Conservation (phyloP, 805 yeast species). For the Yamadazyma scolyti region DNA sequence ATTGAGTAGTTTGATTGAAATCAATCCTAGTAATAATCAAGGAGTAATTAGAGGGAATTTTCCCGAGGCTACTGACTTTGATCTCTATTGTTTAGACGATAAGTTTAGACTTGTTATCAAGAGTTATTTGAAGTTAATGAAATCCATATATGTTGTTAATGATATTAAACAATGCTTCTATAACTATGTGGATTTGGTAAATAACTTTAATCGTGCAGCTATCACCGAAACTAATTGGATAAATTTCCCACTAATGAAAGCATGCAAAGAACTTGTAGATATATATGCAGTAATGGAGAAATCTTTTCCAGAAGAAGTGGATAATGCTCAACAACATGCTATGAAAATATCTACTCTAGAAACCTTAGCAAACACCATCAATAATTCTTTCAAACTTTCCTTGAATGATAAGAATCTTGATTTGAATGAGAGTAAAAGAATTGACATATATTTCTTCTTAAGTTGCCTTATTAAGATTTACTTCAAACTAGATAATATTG, state of each 20-base stretch:
- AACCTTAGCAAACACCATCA: constrained; percentile 59
- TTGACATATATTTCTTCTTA: constrained; percentile 67
- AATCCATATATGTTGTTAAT: constrained; percentile 27
- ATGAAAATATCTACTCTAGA: constrained; percentile 34
- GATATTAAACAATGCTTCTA: constrained; percentile 30
- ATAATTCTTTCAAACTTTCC: constrained; percentile 71
- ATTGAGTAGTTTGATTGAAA: constrained; percentile 13
- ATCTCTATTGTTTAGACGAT: constrained; percentile 33
- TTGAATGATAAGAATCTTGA: constrained; percentile 73
- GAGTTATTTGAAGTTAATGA: constrained; percentile 32
- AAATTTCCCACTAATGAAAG: constrained; percentile 36
- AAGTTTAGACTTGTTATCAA: constrained; percentile 30
- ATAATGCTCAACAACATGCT: constrained; percentile 12
- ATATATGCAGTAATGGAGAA: constrained; percentile 34
- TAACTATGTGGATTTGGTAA: constrained; percentile 40
- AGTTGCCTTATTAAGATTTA: constrained; percentile 68
- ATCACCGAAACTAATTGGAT: constrained; percentile 55
- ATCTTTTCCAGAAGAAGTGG: constrained; percentile 23
- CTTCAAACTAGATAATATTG: constrained; percentile 60
- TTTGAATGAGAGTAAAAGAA: constrained; percentile 45
- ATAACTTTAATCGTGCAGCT: constrained; percentile 48
- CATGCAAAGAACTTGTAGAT: constrained; percentile 38
- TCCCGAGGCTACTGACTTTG: constrained; percentile 37
- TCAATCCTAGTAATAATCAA: constrained; percentile 29
- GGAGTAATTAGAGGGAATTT: constrained; percentile 30